phyloP scores from a whole-genome alignment of 257 asterid species.

The Eucommia ulmoides region DNA sequence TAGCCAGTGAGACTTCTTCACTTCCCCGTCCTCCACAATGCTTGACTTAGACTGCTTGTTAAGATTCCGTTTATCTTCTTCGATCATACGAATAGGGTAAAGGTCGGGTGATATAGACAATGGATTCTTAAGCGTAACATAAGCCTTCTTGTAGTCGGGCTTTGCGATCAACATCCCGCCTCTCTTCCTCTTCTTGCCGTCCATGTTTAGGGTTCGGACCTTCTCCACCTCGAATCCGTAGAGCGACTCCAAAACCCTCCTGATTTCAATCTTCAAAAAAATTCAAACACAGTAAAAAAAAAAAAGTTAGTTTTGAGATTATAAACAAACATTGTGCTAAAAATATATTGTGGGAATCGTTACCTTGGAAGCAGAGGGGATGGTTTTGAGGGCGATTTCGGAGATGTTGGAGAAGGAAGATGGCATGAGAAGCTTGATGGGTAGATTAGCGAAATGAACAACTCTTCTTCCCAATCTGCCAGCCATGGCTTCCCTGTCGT shows the following conservation, averaged over 20 bases:
- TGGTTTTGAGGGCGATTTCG: slow-evolving; percentile 89
- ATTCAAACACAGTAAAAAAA: not conserved
- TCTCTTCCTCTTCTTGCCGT: slow-evolving; percentile 83
- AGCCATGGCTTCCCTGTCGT: slow-evolving; percentile 25
- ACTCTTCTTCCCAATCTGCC: slow-evolving; percentile 79
- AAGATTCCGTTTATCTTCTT: slow-evolving; percentile 45
- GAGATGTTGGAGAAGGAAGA: slow-evolving; percentile 62
- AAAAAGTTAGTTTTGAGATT: not conserved
- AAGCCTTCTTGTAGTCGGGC: slow-evolving; percentile 88
- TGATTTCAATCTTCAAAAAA: slow-evolving; percentile 71
- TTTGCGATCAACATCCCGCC: slow-evolving; percentile 66
- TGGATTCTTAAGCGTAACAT: slow-evolving; percentile 62
- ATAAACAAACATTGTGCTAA: not conserved
- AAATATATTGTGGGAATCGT: not conserved
- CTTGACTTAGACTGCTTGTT: slow-evolving; percentile 52
- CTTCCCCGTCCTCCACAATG: slow-evolving; percentile 67
- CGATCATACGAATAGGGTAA: slow-evolving; percentile 55
- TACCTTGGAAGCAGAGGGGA: slow-evolving; percentile 94
- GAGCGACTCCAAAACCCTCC: slow-evolving; percentile 80
- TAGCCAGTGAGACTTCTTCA: slow-evolving; percentile 80
- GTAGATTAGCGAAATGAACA: slow-evolving; percentile 63
- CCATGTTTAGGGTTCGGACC: slow-evolving; percentile 85
- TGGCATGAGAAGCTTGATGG: slow-evolving; percentile 89
- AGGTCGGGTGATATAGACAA: slow-evolving; percentile 57
- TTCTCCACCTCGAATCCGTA: slow-evolving; percentile 91